Evolutionary conservation across 2,329 filamentous ascomycete genomes (phyloP).

Genomic region (Colletotrichum zoysiae): DNA sequence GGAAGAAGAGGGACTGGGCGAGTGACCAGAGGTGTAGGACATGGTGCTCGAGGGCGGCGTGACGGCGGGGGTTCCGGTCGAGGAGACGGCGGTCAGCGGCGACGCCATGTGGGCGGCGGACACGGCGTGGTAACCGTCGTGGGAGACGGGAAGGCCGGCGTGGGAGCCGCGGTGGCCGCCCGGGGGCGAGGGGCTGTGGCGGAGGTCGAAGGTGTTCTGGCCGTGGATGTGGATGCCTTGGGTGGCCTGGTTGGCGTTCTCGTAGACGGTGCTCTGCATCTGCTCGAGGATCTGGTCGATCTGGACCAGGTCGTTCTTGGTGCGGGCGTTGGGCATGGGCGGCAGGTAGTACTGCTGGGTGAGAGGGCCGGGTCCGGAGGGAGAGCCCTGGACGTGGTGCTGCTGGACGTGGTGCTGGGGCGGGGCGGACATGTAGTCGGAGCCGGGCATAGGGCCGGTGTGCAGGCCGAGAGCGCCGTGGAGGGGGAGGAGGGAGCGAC

Average conservation of each 20-base stretch:
- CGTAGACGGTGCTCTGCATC: slow-evolving; percentile 96
- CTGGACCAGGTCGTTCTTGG: slow-evolving; percentile 92
- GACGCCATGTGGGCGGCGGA: slow-evolving; percentile 71
- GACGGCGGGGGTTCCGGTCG: slow-evolving; percentile 79
- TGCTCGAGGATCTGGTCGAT: slow-evolving; percentile 96
- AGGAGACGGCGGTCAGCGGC: slow-evolving; percentile 69
- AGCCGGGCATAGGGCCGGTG: slow-evolving; percentile 59
- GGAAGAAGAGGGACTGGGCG: slow-evolving; percentile 77
- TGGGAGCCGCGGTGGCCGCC: slow-evolving; percentile 54
- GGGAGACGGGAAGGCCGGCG: slow-evolving; percentile 50
- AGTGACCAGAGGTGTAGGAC: slow-evolving; percentile 83
- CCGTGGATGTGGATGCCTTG: slow-evolving; percentile 83
- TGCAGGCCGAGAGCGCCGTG: slow-evolving; percentile 78
- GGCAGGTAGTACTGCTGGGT: slow-evolving; percentile 89
- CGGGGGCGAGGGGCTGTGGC: slow-evolving; percentile 68
- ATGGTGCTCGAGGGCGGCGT: slow-evolving; percentile 81
- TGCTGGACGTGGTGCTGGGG: slow-evolving; percentile 45
- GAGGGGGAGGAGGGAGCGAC: slow-evolving; percentile 86
- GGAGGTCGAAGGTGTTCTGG: slow-evolving; percentile 72
- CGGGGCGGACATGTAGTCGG: slow-evolving; percentile 66
- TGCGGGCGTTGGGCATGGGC: slow-evolving; percentile 87
- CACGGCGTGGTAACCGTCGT: slow-evolving; percentile 56
- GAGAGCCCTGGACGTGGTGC: slow-evolving; percentile 65
- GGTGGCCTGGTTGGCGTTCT: slow-evolving; percentile 86
- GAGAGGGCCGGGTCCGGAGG: slow-evolving; percentile 69